phyloP scores from a whole-genome alignment of 1,139 yeast species.

The Pichia sp. region DNA sequence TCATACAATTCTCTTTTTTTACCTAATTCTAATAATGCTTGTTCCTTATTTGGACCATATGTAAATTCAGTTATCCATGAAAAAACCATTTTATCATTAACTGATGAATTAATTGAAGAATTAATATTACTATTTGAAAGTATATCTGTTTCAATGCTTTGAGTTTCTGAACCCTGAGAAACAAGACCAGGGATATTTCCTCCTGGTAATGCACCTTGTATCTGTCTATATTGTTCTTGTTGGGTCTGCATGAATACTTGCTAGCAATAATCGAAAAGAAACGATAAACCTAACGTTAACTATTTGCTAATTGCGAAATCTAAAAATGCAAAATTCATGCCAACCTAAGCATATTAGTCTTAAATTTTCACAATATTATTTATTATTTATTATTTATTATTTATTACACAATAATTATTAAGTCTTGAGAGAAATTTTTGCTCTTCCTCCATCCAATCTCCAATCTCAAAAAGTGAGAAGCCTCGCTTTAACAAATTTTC shows the following conservation, averaged over 20 bases:
- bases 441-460: too few relatives aligned
- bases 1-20: slow-evolving; percentile 92
- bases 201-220: neutral
- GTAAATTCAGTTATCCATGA: slow-evolving; percentile 88
- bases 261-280: too few relatives aligned
- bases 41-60: slow-evolving; percentile 85
- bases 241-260: neutral
- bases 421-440: too few relatives aligned
- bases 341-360: too few relatives aligned
- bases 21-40: slow-evolving; percentile 85
- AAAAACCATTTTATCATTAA: slow-evolving; percentile 81
- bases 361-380: too few relatives aligned
- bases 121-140: neutral
- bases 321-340: too few relatives aligned
- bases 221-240: neutral
- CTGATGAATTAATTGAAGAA: slow-evolving; percentile 27
- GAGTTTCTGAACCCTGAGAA: neutral
- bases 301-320: too few relatives aligned
- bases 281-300: too few relatives aligned
- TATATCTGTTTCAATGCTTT: neutral
- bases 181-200: neutral
- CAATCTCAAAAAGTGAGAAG: too few relatives aligned
- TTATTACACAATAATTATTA: too few relatives aligned
- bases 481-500: too few relatives aligned
- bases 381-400: too few relatives aligned